Conservation (phyloP, 1,139 yeast genomes). For the Geotrichum candidum region DNA sequence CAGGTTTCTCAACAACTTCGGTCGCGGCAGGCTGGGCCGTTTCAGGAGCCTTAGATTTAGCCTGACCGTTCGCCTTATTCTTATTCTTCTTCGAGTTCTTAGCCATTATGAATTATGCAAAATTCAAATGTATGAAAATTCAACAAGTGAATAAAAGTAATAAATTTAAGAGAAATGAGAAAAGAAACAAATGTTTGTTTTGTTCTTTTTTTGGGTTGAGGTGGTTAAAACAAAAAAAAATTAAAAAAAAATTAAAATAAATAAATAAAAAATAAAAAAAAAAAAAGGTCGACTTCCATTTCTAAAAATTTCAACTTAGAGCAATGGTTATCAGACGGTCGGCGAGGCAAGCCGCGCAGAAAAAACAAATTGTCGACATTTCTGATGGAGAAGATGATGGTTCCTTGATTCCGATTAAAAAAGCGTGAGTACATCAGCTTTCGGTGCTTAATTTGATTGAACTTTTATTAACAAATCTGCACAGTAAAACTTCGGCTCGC, state of each 20-base stretch:
- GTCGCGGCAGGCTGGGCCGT: not conserved
- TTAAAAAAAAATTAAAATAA: too few species aligned
- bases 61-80: not conserved
- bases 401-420: not conserved
- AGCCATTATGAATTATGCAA: not conserved
- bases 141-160: not conserved
- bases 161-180: not conserved
- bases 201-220: not conserved
- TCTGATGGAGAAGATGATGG: not conserved
- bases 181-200: not conserved
- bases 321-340: not conserved
- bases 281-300: not conserved
- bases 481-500: not conserved
- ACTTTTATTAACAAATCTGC: not conserved
- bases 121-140: not conserved
- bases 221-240: not conserved
- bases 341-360: not conserved
- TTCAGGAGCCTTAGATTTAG: not conserved
- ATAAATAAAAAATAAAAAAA: not conserved
- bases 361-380: not conserved
- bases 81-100: not conserved
- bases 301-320: not conserved
- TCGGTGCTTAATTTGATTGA: not conserved
- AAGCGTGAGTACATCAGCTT: not conserved
- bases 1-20: not conserved